A percentile compares a stretch with the other conserved stretches of the same genome.
Conservation (phyloP, 768 basidiomycete genomes). For the Boletus reticulatus region DNA sequence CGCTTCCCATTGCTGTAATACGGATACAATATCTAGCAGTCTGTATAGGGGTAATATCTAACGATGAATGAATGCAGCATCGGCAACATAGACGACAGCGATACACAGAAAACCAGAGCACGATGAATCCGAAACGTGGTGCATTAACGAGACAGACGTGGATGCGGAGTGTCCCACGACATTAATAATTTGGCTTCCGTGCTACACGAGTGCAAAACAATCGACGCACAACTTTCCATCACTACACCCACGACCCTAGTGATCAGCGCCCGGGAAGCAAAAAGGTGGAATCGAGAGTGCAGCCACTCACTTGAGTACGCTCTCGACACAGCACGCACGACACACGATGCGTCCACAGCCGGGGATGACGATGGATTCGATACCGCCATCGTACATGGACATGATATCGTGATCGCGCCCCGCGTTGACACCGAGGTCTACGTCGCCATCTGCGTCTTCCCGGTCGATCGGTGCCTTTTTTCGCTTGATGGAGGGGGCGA, state of each 20-base stretch:
- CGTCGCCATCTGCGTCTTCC: constrained; percentile 15
- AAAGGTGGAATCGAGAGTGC: not conserved
- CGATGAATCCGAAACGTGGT: not conserved
- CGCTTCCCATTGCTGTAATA: constrained; percentile 1
- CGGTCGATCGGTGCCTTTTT: constrained; percentile 28
- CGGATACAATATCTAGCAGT: constrained; percentile 13
- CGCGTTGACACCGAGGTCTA: not conserved
- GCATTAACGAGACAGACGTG: not conserved
- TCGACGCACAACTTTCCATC: constrained; percentile 33
- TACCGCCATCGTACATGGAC: not conserved
- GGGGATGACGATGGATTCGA: constrained; percentile 16
- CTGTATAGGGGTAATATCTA: constrained; percentile 1
- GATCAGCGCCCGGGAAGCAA: constrained; percentile 8
- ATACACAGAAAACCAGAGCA: not conserved
- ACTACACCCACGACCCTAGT: constrained; percentile 3
- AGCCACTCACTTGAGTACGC: constrained; percentile 32
- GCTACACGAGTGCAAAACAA: constrained; percentile 28
- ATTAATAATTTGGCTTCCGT: too few relatives aligned
- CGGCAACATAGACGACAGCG: not conserved
- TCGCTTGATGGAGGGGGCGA: constrained; percentile 18
- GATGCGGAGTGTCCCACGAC: not conserved
- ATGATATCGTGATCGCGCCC: constrained; percentile 1
- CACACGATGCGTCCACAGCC: constrained; percentile 38
- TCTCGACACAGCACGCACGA: constrained; percentile 36
- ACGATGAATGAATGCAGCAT: constrained; percentile 1